Evolutionary conservation across 2,329 filamentous ascomycete genomes (phyloP), one percentile per base, ranked within the genome.

Genomic region (Ophiostoma pallidulum): DNA sequence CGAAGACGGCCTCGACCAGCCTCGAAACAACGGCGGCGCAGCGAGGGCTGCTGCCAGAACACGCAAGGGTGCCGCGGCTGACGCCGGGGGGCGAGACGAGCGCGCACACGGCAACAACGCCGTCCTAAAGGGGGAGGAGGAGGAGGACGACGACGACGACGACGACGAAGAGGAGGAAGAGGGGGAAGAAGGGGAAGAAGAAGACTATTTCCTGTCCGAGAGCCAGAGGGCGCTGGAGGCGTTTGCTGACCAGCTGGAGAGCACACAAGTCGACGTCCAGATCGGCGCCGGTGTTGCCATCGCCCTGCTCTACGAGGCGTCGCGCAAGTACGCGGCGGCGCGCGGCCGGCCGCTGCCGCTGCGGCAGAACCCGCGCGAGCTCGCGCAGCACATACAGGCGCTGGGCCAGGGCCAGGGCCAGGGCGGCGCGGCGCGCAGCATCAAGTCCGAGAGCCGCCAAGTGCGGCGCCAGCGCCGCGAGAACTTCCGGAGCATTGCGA

Each of bases 201-300:
- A 84, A 4, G 78, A 85, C 51, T 36, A 14, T 32, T 41, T 48
- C 9, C 3, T 13, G 22, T 74, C 77, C 14, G 73, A 80, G 51
- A 86, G 83, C 28, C 81, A 87, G 53, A 67, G 78, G 24, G 83
- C 86, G 14, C 76, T 92, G 57, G 84, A 92, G 45, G 81, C 83
- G 2, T 88, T 95, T 56, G 80, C 86, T 36, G 88, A 94, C 41
- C 89, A 94, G 64, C 81, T 95, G 16, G 81, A 90, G 51, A 88
- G 84, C 61, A 73, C 73, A 28, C 81, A 88, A 50, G 69, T 80
- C 1, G 70, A 75, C 8, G 85, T 94, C 1, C 86, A 92, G 58
- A 79, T 87, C 39, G 79, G 83, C 4, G 84, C 87, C 0, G 87
- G 84, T 4, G 78, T 84, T 59, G 86, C 86, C 61, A 89, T 94